These are phyloP conservation scores for Trichoderma endophyticum DNA, from an alignment of 2,329 filamentous ascomycete species.

Conservation along the genomic window DNA sequence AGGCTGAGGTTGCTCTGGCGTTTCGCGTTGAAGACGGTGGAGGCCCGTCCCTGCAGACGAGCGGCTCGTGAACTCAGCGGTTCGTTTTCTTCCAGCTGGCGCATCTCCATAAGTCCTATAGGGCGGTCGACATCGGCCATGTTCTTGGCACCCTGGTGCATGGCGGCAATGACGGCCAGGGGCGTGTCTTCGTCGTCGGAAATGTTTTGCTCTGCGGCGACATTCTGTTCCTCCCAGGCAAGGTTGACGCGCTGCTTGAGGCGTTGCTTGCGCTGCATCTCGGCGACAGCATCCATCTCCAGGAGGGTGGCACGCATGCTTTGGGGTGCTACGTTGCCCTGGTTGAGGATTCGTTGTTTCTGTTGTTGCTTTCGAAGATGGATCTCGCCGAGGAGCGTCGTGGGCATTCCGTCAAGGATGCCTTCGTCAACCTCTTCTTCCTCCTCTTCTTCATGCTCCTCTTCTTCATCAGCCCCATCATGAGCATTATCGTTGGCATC, in stretches of 20 bases:
- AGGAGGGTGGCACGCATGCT: conserved; percentile 87
- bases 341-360: conserved; percentile 67
- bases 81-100: conserved; percentile 88
- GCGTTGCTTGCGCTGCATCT: conserved; percentile 74
- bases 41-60: conserved; percentile 64
- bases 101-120: conserved; percentile 72
- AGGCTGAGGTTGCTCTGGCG: conserved; percentile 43
- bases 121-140: conserved; percentile 60
- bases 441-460: conserved; percentile 41
- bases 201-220: conserved; percentile 42
- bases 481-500: conserved; percentile 27
- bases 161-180: conserved; percentile 71
- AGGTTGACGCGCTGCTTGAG: conserved; percentile 75
- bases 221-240: conserved; percentile 77
- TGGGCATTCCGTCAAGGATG: conserved; percentile 68
- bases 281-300: conserved; percentile 84
- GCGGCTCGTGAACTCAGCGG: conserved; percentile 75
- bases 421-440: conserved; percentile 48
- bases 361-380: conserved; percentile 88
- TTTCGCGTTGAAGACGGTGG: conserved; percentile 39
- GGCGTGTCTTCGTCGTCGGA: conserved; percentile 82
- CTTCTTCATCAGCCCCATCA: conserved; percentile 23
- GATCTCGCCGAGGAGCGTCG: conserved; percentile 87
- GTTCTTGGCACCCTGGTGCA: conserved; percentile 51
- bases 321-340: conserved; percentile 59